Evolutionary conservation across 441 rosid species (phyloP).

Genomic region (Eutrema salsugineum): DNA sequence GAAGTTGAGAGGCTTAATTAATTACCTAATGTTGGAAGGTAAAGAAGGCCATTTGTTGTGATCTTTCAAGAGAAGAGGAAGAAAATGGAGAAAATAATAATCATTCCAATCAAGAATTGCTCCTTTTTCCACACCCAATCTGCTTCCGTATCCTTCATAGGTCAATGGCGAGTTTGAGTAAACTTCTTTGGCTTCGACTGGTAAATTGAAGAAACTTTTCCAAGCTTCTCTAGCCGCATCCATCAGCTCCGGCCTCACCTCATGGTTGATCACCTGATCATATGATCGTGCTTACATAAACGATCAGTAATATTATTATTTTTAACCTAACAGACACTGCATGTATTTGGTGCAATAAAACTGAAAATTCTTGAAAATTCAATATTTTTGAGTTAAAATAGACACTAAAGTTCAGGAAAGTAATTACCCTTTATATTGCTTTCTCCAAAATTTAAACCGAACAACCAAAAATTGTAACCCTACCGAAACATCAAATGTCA

Average conservation of each 20-base stretch:
- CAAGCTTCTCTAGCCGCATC: conserved; percentile 50
- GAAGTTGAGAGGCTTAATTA: not conserved
- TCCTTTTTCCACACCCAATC: conserved; percentile 71
- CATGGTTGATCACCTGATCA: conserved; percentile 65
- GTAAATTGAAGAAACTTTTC: conserved; percentile 58
- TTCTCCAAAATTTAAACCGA: not conserved
- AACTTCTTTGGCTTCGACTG: conserved; percentile 54
- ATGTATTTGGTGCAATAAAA: not conserved
- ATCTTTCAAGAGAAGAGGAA: conserved; percentile 52
- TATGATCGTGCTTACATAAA: not conserved
- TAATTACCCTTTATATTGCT: not conserved
- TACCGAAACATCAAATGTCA: not conserved
- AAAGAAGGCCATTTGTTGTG: conserved; percentile 64
- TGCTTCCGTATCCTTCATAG: conserved; percentile 87
- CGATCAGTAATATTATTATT: not conserved
- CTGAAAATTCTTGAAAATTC: not conserved
- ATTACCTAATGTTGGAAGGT: conserved; percentile 58
- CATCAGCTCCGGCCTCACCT: conserved; percentile 62
- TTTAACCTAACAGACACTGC: not conserved
- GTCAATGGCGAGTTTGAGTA: conserved; percentile 67
- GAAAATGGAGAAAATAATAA: conserved; percentile 71
- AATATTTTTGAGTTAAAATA: not conserved
- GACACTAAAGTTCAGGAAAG: not conserved
- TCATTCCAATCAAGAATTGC: conserved; percentile 91
- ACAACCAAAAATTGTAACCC: not conserved